These are phyloP conservation scores for Dothistroma pini DNA, from an alignment of 2,329 filamentous ascomycete genomes.

Conservation along the genomic window DNA sequence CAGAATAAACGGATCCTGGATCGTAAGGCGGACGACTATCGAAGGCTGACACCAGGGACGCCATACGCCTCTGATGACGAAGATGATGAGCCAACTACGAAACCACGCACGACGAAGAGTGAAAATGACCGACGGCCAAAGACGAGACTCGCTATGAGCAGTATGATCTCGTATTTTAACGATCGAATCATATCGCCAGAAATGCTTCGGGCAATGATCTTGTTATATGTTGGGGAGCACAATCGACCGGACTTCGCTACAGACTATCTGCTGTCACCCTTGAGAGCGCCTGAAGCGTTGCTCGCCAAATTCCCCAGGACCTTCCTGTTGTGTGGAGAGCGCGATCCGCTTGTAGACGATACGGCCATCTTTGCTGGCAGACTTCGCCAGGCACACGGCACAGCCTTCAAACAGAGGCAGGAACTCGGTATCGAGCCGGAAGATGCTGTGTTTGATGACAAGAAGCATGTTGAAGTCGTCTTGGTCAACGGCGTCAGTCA, in stretches of 20 bases:
- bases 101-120: background rate
- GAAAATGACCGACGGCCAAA: conserved; percentile 11
- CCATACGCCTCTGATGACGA: conserved; percentile 78
- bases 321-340: conserved; percentile 90
- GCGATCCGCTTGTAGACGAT: conserved; percentile 92
- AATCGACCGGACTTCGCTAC: conserved; percentile 88
- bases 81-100: conserved; percentile 39
- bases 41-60: conserved; percentile 72
- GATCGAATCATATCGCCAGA: conserved; percentile 92
- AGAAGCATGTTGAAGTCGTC: conserved; percentile 65
- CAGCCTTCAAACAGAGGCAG: conserved; percentile 53
- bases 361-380: conserved; percentile 93
- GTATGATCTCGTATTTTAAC: conserved; percentile 98
- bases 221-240: conserved; percentile 91
- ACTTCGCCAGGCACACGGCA: conserved; percentile 71
- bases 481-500: conserved; percentile 87
- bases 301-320: conserved; percentile 88
- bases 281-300: conserved; percentile 80
- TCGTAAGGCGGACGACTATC: conserved; percentile 86
- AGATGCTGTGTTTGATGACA: conserved; percentile 58
- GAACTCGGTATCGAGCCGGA: conserved; percentile 54
- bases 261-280: conserved; percentile 85
- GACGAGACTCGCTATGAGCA: conserved; percentile 88
- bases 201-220: conserved; percentile 99
- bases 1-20: conserved; percentile 75